Evolutionary conservation across 306 rosid species (phyloP), one percentile per base, ranked within the genome.

Genomic region (Macrotyloma uniflorum): DNA sequence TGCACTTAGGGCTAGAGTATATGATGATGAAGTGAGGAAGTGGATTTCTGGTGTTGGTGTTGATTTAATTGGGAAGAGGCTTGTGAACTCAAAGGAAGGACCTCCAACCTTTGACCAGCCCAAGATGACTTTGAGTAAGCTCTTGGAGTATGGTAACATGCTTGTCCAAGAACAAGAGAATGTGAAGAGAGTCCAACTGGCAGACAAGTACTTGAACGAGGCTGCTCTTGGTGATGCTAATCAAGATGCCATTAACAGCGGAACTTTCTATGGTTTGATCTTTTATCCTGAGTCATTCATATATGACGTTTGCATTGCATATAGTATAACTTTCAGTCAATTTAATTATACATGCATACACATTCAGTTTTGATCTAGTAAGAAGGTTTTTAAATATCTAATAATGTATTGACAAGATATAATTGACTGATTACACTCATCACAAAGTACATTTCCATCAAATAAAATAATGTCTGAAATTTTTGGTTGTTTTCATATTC

Each of bases 171-270:
- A 90, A 61, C 96, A 90, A 80, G 96, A 90, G 80, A 90, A 90
- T 40, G 96, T 90, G 51, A 90, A 90, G 91, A 88, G 96, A 75
- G 96, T 90, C 35, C 96, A 90, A 47, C 64, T 90, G 67, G 96
- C 96, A 4, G 96, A 90, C 71, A 90, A 90, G 86, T 90, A 90
- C 79, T 54, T 90, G 86, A 88, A 33, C 2, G 90, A 85, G 50
- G 96, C 96, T 78, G 93, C 96, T 59, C 93, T 90, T 87, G 96
- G 96, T 45, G 96, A 90, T 46, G 96, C 96, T 6, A 90, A 90
- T 36, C 2, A 78, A 30, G 96, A 90, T 83, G 3, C 96, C 15
- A 88, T 90, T 19, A 80, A 78, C 0, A 80, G 91, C 0, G 96
- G 96, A 82, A 2, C 81, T 77, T 90, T 85, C 87, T 88, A 85